Evolutionary conservation across 2,329 filamentous ascomycete genomes (phyloP), one percentile per base, ranked within the genome.

Genomic region (Venturia effusa): DNA sequence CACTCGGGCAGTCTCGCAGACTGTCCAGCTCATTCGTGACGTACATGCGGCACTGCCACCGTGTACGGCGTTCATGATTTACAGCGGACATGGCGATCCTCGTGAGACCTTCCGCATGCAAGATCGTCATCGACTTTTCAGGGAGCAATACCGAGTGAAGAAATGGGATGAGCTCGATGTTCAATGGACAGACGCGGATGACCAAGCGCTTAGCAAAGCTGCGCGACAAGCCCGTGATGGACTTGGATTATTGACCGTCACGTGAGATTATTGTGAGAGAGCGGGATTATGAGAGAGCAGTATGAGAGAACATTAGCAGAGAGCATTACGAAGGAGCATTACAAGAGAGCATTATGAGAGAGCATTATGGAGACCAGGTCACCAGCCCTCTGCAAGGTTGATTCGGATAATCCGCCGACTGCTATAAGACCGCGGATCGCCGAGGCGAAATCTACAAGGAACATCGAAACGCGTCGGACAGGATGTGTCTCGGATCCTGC

Each of bases 141-240:
- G 80, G 63, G 76, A 80, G 62, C 84, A 87, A 69, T 86, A 81
- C 69, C 75, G 78, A 64, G 78, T 79, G 24, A 83, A 82, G 72
- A 86, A 85, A 30, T 87, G 84, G 84, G 81, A 87, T 70, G 76
- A 86, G 65, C 69, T 87, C 67, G 83, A 75, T 61, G 82, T 87
- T 43, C 80, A 84, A 69, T 88, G 85, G 85, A 86, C 84, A 24
- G 84, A 87, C 73, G 77, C 75, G 2, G 85, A 88, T 70, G 82
- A 85, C 67, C 84, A 86, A 71, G 80, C 79, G 54, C 70, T 88
- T 62, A 80, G 81, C 67, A 75, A 72, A 64, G 84, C 84, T 1
- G 83, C 80, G 68, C 78, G 81, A 68, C 76, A 74, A 64, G 84
- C 84, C 3, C 79, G 84, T 63, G 77, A 80, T 62, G 84, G 85